These are phyloP conservation scores for Aureobasidium namibiae DNA, from an alignment of 2,329 filamentous ascomycete species.

Conservation along the genomic window DNA sequence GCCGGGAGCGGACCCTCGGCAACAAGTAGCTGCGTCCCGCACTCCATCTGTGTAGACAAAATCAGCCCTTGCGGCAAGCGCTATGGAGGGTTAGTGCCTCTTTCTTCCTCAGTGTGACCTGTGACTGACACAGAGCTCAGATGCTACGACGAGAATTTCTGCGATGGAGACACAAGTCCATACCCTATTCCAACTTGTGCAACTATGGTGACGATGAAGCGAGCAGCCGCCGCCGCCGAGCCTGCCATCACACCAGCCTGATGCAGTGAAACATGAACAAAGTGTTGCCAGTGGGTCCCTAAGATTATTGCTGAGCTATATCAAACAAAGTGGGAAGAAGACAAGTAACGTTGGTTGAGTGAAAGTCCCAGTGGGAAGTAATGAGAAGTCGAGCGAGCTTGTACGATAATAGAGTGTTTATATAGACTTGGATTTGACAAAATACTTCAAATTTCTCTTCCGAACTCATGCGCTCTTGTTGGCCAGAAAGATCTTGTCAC, in stretches of 20 bases:
- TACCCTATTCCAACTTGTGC: conserved; percentile 6
- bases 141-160: conserved; percentile 10
- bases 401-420: not conserved
- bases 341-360: not conserved
- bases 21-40: not conserved
- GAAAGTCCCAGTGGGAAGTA: too few species aligned
- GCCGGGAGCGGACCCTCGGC: not conserved
- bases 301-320: not conserved
- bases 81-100: conserved; percentile 5
- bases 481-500: not conserved
- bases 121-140: not conserved
- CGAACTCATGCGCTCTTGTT: not conserved
- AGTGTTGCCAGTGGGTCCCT: not conserved
- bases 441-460: not conserved
- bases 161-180: conserved; percentile 8
- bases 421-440: not conserved
- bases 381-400: not conserved
- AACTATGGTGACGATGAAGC: not conserved
- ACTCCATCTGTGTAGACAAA: conserved; percentile 8
- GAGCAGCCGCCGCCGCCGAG: not conserved
- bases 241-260: not conserved
- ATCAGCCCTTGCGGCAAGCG: not conserved
- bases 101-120: too few species aligned
- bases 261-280: not conserved
- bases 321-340: not conserved